Evolutionary conservation across 2,329 filamentous ascomycete genomes (phyloP).

Genomic region (Cladophialophora chaetospira): DNA sequence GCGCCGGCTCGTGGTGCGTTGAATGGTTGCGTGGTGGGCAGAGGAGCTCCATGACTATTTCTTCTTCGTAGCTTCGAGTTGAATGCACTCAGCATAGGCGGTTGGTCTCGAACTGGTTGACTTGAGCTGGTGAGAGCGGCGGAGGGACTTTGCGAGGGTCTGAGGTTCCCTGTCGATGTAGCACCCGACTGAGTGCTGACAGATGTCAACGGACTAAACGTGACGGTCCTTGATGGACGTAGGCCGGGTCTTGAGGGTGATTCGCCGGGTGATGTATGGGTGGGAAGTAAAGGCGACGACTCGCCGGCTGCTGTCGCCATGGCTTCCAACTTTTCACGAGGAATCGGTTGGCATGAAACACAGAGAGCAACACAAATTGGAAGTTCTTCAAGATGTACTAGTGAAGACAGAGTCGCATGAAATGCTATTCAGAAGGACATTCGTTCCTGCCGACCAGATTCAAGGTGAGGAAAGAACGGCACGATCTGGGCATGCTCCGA

Average conservation of each 20-base stretch:
- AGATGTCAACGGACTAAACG: constrained; percentile 51
- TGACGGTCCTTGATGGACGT: constrained; percentile 47
- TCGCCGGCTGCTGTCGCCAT: constrained; percentile 42
- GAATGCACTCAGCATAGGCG: constrained; percentile 71
- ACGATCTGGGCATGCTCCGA: too few species aligned
- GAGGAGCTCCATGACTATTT: constrained; percentile 74
- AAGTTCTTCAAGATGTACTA: too few species aligned
- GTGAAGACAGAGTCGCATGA: too few species aligned
- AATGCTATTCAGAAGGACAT: too few species aligned
- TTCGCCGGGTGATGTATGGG: constrained; percentile 36
- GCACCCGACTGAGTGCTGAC: constrained; percentile 47
- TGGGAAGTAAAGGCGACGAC: constrained; percentile 46
- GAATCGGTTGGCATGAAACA: neutral
- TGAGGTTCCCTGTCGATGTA: constrained; percentile 45
- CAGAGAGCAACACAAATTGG: neutral
- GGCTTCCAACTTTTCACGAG: neutral
- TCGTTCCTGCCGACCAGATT: too few species aligned
- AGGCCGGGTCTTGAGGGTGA: constrained; percentile 35
- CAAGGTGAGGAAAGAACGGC: too few species aligned
- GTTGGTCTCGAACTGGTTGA: constrained; percentile 42
- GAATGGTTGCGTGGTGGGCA: constrained; percentile 45
- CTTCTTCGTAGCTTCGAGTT: constrained; percentile 86
- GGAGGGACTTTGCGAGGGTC: constrained; percentile 44
- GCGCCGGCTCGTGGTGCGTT: constrained; percentile 77
- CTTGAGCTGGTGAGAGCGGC: constrained; percentile 38